Conservation (phyloP, 345 rosid species). For the Aquilaria sinensis region DNA sequence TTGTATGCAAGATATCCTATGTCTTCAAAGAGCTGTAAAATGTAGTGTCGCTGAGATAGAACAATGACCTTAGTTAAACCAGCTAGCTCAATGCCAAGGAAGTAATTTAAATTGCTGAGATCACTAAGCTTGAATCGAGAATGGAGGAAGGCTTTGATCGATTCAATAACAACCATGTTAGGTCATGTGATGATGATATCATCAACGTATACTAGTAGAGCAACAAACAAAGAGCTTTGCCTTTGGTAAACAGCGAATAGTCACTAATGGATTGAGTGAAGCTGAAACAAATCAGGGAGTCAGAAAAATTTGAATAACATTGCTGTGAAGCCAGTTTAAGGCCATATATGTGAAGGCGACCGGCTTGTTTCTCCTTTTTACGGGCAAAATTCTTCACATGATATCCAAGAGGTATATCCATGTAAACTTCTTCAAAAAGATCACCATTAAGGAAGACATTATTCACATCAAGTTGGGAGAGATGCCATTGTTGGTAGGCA, state of each 20-base stretch:
- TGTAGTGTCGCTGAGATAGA: not conserved
- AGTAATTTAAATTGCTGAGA: not conserved
- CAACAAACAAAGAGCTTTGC: not conserved
- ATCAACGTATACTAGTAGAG: not conserved
- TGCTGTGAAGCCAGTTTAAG: not conserved
- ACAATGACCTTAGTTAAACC: not conserved
- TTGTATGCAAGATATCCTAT: no score
- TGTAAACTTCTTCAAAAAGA: not conserved
- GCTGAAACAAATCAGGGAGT: not conserved
- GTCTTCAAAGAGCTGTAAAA: not conserved
- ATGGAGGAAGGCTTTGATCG: no score
- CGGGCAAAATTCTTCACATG: no score
- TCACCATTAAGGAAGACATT: not conserved
- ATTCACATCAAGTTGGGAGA: no score
- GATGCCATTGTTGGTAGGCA: no score
- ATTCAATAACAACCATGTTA: no score
- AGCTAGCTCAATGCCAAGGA: not conserved
- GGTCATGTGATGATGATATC: no score
- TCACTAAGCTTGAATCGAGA: not conserved
- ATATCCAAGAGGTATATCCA: not conserved
- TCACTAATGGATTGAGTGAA: no score
- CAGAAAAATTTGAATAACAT: not conserved
- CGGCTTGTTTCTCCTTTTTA: not conserved
- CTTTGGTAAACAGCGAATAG: not conserved
- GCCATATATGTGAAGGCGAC: not conserved